A percentile compares a stretch with the other conserved stretches of the same genome.
Conservation (phyloP, 2,329 filamentous ascomycete species). For the Juglanconis juglandina region DNA sequence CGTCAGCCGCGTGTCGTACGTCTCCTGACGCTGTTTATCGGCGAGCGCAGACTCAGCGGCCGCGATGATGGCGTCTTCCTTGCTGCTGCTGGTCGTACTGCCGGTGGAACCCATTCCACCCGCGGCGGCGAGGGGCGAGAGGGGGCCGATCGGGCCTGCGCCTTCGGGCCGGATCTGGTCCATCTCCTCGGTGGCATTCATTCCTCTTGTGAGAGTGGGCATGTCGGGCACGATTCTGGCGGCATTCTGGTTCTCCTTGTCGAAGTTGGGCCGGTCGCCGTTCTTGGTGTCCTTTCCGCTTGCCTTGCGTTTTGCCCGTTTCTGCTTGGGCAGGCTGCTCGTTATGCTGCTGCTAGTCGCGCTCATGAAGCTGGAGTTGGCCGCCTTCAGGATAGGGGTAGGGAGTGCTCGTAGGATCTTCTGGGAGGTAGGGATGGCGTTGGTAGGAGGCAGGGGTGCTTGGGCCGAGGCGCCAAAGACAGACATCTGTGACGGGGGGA, state of each 20-base stretch:
- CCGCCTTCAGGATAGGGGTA: conserved; percentile 85
- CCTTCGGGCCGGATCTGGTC: conserved; percentile 39
- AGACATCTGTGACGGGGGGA: conserved; percentile 89
- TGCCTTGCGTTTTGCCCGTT: conserved; percentile 32
- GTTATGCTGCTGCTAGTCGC: conserved; percentile 85
- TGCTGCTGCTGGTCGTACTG: conserved; percentile 6
- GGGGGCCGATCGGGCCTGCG: conserved; percentile 19
- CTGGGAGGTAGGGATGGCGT: conserved; percentile 86
- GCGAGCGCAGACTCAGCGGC: conserved; percentile 59
- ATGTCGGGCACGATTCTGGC: conserved; percentile 25
- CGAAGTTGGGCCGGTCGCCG: conserved; percentile 31
- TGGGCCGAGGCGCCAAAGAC: conserved; percentile 68
- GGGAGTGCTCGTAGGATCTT: conserved; percentile 86
- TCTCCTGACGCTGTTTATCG: conserved; percentile 68
- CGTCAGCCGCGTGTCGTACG: conserved; percentile 82
- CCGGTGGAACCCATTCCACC: conserved; percentile 8
- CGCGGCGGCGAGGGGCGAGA: conserved; percentile 23
- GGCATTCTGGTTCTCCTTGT: conserved; percentile 47
- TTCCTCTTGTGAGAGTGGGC: conserved; percentile 20
- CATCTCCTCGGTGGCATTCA: conserved; percentile 44
- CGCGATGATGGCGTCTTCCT: conserved; percentile 36
- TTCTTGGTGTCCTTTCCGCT: conserved; percentile 33
- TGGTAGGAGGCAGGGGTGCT: conserved; percentile 68
- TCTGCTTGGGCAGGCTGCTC: conserved; percentile 62
- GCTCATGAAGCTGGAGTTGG: conserved; percentile 93